Base-by-base conservation (phyloP, 176 grass and related monocot species). In the Avena sativa region DNA sequence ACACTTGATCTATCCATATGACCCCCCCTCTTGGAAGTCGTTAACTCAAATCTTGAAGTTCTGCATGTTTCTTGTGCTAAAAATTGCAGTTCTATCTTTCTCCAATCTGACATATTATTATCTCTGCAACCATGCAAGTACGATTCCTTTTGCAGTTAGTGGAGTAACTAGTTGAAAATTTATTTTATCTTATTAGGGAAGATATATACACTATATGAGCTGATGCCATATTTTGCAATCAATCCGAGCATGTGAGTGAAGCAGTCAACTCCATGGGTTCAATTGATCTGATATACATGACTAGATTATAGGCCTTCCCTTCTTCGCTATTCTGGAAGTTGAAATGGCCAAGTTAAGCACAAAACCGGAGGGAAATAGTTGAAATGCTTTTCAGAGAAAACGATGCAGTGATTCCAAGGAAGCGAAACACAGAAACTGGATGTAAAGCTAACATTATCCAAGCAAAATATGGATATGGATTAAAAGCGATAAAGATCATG, bases 301-400 rank as follows among this genome's bases (percentile, higher is more conserved):
- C 83, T 63, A 95, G 86, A 43, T 92, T 89, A 82, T 97, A 97
- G 49, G 70, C 56, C 77, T 93, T 93, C 46, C 87, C 86, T 82
- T 95, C 74, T 86, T 97, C 95, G 47, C 95, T 88, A 77, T 95
- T 97, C 93, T 97, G 83, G 25, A 89, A 69, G 38, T 75, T 25
- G 36, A 90, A 88, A 71, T 79, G n/a, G 80, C 77, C 20, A 85
- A 34, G 67, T 19, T 75, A 20, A 62, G 28, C 52, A 69, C 44
- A 90, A 79, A 75, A 87, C 23, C 9, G 14, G 23, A 57, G 28
- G n/a, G 66, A 16, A 28, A 51, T 76, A 26, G n/a, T 64, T 12
- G 15, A 84, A 73, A 88, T 80, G 38, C 2, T 67, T 68, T 47
- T 52, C 23, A 53, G 25, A 32, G 26, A 76, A 76, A 50, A 40